Evolutionary conservation across 2,329 filamentous ascomycete genomes (phyloP).

Genomic region (Colletotrichum sp.): DNA sequence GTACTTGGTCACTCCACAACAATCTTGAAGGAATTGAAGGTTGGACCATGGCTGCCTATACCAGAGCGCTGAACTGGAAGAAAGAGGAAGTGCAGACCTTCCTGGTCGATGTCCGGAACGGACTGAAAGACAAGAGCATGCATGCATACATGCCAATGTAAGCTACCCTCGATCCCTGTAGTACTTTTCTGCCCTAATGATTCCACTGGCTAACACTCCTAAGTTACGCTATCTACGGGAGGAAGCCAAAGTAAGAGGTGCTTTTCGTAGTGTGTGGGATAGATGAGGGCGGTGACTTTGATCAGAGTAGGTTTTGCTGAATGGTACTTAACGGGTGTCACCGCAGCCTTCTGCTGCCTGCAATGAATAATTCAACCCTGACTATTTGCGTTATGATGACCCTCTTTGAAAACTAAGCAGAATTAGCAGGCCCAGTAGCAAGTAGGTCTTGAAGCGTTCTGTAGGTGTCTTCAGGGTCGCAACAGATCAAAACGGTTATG

Average conservation of each 20-base stretch:
- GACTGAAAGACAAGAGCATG: constrained; percentile 33
- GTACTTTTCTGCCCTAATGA: background rate
- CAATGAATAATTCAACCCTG: background rate
- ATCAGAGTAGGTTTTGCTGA: background rate
- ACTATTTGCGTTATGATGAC: background rate
- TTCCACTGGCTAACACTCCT: background rate
- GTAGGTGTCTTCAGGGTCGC: background rate
- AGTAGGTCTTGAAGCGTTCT: background rate
- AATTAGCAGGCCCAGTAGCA: background rate
- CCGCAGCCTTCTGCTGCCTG: background rate
- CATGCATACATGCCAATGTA: constrained; percentile 44
- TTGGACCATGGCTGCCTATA: constrained; percentile 39
- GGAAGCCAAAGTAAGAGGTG: background rate
- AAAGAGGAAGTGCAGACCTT: constrained; percentile 36
- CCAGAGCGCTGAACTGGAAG: constrained; percentile 35
- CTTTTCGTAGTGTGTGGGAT: background rate
- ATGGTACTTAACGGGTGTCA: background rate
- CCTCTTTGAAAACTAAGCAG: background rate
- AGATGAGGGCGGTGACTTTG: background rate
- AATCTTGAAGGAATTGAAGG: constrained; percentile 37
- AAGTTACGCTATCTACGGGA: background rate
- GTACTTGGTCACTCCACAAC: constrained; percentile 37
- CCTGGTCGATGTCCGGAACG: constrained; percentile 35
- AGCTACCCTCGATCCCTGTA: constrained; percentile 16
- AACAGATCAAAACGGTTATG: background rate